Evolutionary conservation across 2,329 filamentous ascomycete species (phyloP).

Genomic region (Venturia nashicola): DNA sequence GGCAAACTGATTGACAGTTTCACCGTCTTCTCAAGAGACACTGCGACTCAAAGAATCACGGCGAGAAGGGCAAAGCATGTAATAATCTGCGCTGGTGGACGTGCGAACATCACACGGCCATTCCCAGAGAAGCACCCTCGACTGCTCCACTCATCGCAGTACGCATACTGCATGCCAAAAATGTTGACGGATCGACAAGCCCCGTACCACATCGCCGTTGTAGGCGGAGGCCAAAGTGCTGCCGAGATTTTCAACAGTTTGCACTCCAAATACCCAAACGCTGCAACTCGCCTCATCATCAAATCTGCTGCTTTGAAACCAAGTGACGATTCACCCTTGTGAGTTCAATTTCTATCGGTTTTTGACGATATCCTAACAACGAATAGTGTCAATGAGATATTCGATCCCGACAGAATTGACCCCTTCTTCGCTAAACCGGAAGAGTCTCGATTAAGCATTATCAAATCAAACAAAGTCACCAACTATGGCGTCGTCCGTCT

Average conservation of each 20-base stretch:
- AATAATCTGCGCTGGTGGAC: conserved; percentile 55
- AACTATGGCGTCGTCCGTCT: conserved; percentile 93
- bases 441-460: conserved; percentile 45
- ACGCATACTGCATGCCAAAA: conserved; percentile 51
- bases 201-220: conserved; percentile 64
- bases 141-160: conserved; percentile 82
- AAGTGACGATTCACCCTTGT: conserved; percentile 95
- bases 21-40: conserved; percentile 52
- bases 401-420: conserved; percentile 79
- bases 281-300: conserved; percentile 66
- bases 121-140: conserved; percentile 59
- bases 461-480: conserved; percentile 65
- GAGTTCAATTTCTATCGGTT: conserved; percentile 23
- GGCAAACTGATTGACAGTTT: conserved; percentile 50
- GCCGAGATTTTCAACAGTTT: conserved; percentile 93
- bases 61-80: conserved; percentile 52
- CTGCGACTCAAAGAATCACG: conserved; percentile 41
- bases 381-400: conserved; percentile 80
- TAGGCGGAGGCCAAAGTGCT: conserved; percentile 84
- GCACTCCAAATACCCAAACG: conserved; percentile 69
- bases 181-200: conserved; percentile 44
- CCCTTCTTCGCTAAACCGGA: conserved; percentile 57
- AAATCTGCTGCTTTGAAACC: conserved; percentile 72
- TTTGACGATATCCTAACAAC: conserved; percentile 16
- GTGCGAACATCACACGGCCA: conserved; percentile 56